Evolutionary conservation across 2,329 filamentous ascomycete genomes (phyloP).

Genomic region (Helminthosporium solani): DNA sequence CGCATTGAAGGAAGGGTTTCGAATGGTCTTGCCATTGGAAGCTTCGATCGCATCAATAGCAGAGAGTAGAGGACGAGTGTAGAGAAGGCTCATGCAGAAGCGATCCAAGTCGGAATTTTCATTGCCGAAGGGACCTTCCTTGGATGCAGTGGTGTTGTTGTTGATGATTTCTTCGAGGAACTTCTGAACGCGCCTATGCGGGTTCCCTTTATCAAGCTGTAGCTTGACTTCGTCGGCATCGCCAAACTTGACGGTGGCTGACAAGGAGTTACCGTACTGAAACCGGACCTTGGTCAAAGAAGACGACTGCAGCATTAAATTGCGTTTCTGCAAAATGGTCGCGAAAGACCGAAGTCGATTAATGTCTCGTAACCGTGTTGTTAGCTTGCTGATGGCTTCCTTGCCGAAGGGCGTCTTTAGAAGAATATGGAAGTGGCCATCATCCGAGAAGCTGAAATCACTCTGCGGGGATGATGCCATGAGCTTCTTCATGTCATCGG

Average conservation of each 20-base stretch:
- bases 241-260: slow-evolving; percentile 60
- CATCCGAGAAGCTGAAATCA: slow-evolving; percentile 63
- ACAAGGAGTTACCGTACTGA: slow-evolving; percentile 61
- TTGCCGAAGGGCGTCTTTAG: slow-evolving; percentile 61
- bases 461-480: slow-evolving; percentile 52
- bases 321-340: slow-evolving; percentile 61
- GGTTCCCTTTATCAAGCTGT: slow-evolving; percentile 62
- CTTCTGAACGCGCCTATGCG: slow-evolving; percentile 65
- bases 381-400: slow-evolving; percentile 60
- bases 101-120: slow-evolving; percentile 51
- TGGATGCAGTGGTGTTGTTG: slow-evolving; percentile 55
- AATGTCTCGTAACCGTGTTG: slow-evolving; percentile 63
- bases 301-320: slow-evolving; percentile 58
- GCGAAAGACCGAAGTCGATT: slow-evolving; percentile 71
- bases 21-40: slow-evolving; percentile 37
- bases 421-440: slow-evolving; percentile 64
- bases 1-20: slow-evolving; percentile 36
- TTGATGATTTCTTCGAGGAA: slow-evolving; percentile 62
- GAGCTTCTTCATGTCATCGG: slow-evolving; percentile 41
- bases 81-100: slow-evolving; percentile 59
- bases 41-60: slow-evolving; percentile 62
- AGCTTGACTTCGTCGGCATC: slow-evolving; percentile 54
- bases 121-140: slow-evolving; percentile 57
- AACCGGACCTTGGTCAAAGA: slow-evolving; percentile 64
- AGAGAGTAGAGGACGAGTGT: slow-evolving; percentile 64